Conservation (phyloP, 805 yeast genomes). For the Candida ponderosae region DNA sequence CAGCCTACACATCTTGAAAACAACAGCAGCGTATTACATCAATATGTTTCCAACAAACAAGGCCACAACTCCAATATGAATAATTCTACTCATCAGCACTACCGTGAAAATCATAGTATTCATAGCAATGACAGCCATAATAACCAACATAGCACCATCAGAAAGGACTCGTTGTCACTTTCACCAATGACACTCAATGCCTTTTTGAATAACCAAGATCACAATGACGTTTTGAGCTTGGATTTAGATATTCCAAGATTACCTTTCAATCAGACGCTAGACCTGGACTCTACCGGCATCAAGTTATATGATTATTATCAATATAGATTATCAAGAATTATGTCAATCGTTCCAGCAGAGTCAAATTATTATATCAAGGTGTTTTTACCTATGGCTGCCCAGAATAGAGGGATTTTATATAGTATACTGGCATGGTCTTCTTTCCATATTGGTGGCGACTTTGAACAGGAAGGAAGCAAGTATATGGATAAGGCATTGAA, state of each 20-base stretch:
- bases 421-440: slow-evolving; percentile 54
- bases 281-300: slow-evolving; percentile 34
- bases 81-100: no score
- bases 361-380: slow-evolving; percentile 45
- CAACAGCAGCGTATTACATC: no score
- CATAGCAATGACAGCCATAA: no score
- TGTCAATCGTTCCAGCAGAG: slow-evolving; percentile 39
- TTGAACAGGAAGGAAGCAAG: slow-evolving; percentile 36
- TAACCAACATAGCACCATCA: not conserved
- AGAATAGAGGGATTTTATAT: slow-evolving; percentile 39
- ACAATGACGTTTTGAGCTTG: not conserved
- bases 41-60: no score
- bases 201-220: not conserved
- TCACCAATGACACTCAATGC: not conserved
- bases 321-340: slow-evolving; percentile 36
- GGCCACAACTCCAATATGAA: no score
- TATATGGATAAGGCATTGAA: slow-evolving; percentile 40
- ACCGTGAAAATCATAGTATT: no score
- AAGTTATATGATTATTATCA: slow-evolving; percentile 43
- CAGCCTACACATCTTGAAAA: slow-evolving; percentile 2
- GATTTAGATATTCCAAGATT: slow-evolving; percentile 11
- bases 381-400: slow-evolving; percentile 44
- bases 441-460: slow-evolving; percentile 26
- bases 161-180: not conserved
- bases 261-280: slow-evolving; percentile 14